These are phyloP conservation scores for Rhizopus delemar DNA, from an alignment of 371 early-diverging fungal genomes.

Conservation along the genomic window DNA sequence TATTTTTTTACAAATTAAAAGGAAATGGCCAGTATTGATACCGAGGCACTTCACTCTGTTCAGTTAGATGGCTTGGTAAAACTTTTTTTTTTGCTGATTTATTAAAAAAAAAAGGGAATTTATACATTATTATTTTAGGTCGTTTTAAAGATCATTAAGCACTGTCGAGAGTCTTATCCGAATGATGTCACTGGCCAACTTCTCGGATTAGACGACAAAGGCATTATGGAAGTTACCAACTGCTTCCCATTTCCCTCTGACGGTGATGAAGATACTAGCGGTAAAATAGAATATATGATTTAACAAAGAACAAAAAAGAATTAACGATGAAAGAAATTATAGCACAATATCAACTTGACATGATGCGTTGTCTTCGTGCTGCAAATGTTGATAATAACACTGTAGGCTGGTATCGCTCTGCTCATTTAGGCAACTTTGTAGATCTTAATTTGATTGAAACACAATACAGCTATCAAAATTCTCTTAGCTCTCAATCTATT, in stretches of 20 bases:
- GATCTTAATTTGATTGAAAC: conserved; percentile 88
- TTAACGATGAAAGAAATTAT: conserved; percentile 3
- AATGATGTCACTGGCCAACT: conserved; percentile 88
- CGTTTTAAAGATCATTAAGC: conserved; percentile 94
- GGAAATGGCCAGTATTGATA: conserved; percentile 11
- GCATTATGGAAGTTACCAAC: conserved; percentile 88
- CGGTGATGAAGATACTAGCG: conserved; percentile 52
- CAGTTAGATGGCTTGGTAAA: conserved; percentile 38
- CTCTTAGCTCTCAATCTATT: conserved; percentile 80
- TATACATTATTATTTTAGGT: conserved; percentile 47
- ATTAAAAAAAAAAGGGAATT: background rate
- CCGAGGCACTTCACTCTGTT: conserved; percentile 28
- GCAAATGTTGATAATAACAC: conserved; percentile 94
- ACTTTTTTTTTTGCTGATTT: too few relatives aligned
- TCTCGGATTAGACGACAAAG: conserved; percentile 82
- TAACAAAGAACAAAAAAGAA: background rate
- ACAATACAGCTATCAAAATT: conserved; percentile 87
- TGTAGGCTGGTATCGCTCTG: conserved; percentile 97
- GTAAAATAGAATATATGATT: conserved; percentile 21
- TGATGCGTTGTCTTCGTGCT: conserved; percentile 90
- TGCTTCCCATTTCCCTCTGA: conserved; percentile 84
- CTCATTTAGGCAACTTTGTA: conserved; percentile 87
- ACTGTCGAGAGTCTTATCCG: conserved; percentile 83
- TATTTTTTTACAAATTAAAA: background rate
- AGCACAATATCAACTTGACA: conserved; percentile 89